phyloP scores from a whole-genome alignment of 441 rosid genomes.

The Corymbia citriodora region DNA sequence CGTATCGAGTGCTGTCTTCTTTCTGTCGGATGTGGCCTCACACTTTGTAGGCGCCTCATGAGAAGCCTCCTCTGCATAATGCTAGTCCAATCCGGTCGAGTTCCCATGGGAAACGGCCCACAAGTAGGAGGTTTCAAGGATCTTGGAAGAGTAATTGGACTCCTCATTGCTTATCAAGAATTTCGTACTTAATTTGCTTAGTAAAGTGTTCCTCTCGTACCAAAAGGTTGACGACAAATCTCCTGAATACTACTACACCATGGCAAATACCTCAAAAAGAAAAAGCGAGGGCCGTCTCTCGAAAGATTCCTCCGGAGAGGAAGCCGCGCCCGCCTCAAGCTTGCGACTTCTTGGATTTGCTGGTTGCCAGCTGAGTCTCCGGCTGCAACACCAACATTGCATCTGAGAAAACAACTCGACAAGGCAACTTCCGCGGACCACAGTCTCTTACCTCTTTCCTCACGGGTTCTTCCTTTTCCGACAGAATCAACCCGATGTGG shows the following conservation, averaged over 20 bases:
- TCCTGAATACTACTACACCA: too few relatives aligned
- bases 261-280: too few relatives aligned
- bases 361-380: conserved; percentile 4
- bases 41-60: background rate
- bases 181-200: too few relatives aligned
- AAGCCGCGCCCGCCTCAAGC: background rate
- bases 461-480: conserved; percentile 9
- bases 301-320: too few relatives aligned
- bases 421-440: background rate
- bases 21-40: background rate
- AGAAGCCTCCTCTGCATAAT: background rate
- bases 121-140: background rate
- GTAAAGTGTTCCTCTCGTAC: too few relatives aligned
- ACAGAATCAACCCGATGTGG: conserved; percentile 8
- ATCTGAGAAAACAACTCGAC: background rate
- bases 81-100: too few relatives aligned
- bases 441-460: conserved; percentile 1
- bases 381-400: conserved; percentile 3
- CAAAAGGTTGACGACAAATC: too few relatives aligned
- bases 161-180: too few relatives aligned
- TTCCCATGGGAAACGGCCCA: background rate
- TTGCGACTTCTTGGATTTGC: conserved; percentile 1
- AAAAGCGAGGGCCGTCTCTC: background rate
- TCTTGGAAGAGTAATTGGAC: too few relatives aligned
- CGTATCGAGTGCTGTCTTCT: background rate